phyloP scores from a whole-genome alignment of 225 moss, liverwort and hornwort genomes.

The Pseudisothecium myosuroides region DNA sequence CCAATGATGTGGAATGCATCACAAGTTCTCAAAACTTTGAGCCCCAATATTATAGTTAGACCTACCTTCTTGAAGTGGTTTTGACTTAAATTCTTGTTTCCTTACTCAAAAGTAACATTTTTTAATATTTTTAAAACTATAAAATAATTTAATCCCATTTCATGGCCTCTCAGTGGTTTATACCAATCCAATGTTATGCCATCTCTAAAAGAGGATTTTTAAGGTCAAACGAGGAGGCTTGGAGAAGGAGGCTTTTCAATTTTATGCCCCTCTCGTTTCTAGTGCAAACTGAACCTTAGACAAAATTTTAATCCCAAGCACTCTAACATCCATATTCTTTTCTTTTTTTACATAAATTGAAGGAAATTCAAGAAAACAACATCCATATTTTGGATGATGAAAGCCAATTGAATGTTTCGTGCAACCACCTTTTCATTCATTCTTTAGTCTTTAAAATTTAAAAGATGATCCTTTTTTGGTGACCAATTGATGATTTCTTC shows the following conservation, averaged over 20 bases:
- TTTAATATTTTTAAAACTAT: too few species aligned
- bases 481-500: neutral
- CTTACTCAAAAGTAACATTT: neutral
- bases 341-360: neutral
- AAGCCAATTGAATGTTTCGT: neutral
- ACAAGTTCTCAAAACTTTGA: neutral
- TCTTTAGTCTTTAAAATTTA: neutral
- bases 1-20: rapidly evolving
- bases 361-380: neutral
- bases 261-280: rapidly evolving
- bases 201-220: too few species aligned
- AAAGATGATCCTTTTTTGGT: neutral
- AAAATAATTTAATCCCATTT: neutral
- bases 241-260: neutral
- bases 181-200: neutral
- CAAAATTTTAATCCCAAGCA: rapidly evolving
- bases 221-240: neutral
- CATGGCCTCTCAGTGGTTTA: rapidly evolving
- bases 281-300: rapidly evolving
- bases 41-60: rapidly evolving
- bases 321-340: neutral
- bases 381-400: neutral
- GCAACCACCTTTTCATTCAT: neutral
- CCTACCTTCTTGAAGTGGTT: rapidly evolving
- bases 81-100: rapidly evolving